Evolutionary conservation across 2,329 filamentous ascomycete genomes (phyloP).

Genomic region (Aureobasidium sp.): DNA sequence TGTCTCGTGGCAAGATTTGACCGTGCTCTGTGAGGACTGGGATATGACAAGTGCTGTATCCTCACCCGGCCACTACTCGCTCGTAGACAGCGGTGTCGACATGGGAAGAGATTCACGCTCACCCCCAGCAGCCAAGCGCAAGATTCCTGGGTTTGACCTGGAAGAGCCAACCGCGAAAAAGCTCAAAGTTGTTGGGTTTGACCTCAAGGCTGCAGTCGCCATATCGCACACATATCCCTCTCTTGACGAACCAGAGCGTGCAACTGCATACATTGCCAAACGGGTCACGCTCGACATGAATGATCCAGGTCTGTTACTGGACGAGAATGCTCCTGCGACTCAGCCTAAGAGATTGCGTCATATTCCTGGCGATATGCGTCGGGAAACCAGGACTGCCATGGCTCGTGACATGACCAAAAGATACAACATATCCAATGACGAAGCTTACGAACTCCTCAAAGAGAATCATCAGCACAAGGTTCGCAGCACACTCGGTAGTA

Average conservation of each 20-base stretch:
- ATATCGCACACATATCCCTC: slow-evolving; percentile 58
- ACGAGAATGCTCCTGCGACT: slow-evolving; percentile 60
- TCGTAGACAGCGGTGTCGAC: slow-evolving; percentile 16
- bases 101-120: slow-evolving; percentile 19
- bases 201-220: slow-evolving; percentile 34
- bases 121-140: slow-evolving; percentile 58
- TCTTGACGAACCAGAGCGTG: slow-evolving; percentile 71
- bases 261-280: slow-evolving; percentile 65
- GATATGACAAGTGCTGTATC: slow-evolving; percentile 52
- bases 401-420: slow-evolving; percentile 67
- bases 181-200: slow-evolving; percentile 11
- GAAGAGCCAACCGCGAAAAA: slow-evolving; percentile 21
- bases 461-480: slow-evolving; percentile 97
- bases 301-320: slow-evolving; percentile 77
- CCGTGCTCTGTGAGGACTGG: slow-evolving; percentile 83
- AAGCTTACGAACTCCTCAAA: slow-evolving; percentile 90
- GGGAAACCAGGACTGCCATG: slow-evolving; percentile 59
- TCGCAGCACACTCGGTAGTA: slow-evolving; percentile 79
- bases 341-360: slow-evolving; percentile 48
- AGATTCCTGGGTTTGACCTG: slow-evolving; percentile 21
- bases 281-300: slow-evolving; percentile 77
- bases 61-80: slow-evolving; percentile 16
- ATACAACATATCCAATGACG: slow-evolving; percentile 95
- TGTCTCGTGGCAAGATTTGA: slow-evolving; percentile 69
- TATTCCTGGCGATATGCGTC: slow-evolving; percentile 49